Conservation (phyloP, 116 monocot genomes). For the Posidonia oceanica region DNA sequence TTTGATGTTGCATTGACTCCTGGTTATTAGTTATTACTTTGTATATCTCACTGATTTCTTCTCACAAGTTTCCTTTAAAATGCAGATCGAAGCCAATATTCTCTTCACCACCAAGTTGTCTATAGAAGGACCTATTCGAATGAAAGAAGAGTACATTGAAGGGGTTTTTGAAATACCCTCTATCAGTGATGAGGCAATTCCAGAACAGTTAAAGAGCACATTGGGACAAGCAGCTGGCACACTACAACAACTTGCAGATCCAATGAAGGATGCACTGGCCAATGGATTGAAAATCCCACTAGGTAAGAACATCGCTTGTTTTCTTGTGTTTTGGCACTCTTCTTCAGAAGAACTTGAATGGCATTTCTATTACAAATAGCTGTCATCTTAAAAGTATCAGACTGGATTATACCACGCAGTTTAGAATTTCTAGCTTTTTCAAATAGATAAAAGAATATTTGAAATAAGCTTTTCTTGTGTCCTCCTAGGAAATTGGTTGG, state of each 20-base stretch:
- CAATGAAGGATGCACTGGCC: slow-evolving; percentile 54
- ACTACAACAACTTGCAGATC: slow-evolving; percentile 72
- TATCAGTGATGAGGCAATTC: slow-evolving; percentile 63
- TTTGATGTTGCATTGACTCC: background rate
- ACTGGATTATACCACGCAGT: no score
- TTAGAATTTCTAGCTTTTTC: no score
- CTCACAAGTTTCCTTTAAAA: slow-evolving; percentile 1
- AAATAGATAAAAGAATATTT: no score
- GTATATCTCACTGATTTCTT: background rate
- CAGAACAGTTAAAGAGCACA: slow-evolving; percentile 66
- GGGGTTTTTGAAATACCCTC: slow-evolving; percentile 67
- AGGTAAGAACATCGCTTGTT: slow-evolving; percentile 37
- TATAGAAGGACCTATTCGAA: slow-evolving; percentile 72
- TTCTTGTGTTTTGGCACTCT: background rate
- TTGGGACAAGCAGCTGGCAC: slow-evolving; percentile 45
- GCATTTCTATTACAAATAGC: background rate
- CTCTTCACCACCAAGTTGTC: slow-evolving; percentile 61
- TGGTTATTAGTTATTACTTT: background rate
- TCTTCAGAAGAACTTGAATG: background rate
- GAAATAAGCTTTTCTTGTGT: no score
- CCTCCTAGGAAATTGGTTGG: no score
- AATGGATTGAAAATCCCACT: slow-evolving; percentile 80
- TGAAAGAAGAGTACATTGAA: slow-evolving; percentile 98
- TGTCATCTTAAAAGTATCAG: background rate
- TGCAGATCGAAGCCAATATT: slow-evolving; percentile 77